Percentiles rank a stretch among this genome's conserved stretches.
These are phyloP conservation scores for Porodaedalea pini DNA, from an alignment of 1,284 basidiomycete genomes.

Conservation along the genomic window DNA sequence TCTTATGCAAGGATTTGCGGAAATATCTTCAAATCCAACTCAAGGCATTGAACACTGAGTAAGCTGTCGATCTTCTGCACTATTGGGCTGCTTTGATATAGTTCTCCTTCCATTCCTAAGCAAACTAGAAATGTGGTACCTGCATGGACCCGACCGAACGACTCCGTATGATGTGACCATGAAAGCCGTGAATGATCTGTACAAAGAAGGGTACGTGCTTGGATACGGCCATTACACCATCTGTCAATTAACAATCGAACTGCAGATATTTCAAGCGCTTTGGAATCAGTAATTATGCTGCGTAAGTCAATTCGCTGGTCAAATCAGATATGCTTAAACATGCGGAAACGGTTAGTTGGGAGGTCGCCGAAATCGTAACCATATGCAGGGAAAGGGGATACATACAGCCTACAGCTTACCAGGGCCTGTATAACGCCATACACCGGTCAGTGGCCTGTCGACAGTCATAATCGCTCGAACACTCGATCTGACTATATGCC, in stretches of 20 bases:
- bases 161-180: conserved; percentile 46
- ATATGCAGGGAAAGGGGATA: conserved; percentile 54
- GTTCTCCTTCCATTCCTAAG: not conserved
- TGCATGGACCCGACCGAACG: conserved; percentile 52
- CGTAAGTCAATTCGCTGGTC: conserved; percentile 27
- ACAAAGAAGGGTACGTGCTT: not conserved
- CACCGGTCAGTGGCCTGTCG: conserved; percentile 29
- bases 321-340: not conserved
- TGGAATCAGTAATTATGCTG: conserved; percentile 51
- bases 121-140: conserved; percentile 33
- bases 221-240: not conserved
- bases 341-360: conserved; percentile 35
- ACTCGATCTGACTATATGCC: not conserved
- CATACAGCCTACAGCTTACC: conserved; percentile 64
- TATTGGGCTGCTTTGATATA: not conserved
- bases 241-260: not conserved
- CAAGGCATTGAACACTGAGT: conserved; percentile 45
- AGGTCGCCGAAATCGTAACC: conserved; percentile 62
- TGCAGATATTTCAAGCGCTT: conserved; percentile 32
- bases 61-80: conserved; percentile 27
- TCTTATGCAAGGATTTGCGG: conserved; percentile 25
- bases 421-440: conserved; percentile 55
- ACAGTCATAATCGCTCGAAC: not conserved
- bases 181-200: conserved; percentile 37
- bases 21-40: conserved; percentile 43